phyloP scores from a whole-genome alignment of 2,329 filamentous ascomycete species.

The Exophiala lecanii-corni region DNA sequence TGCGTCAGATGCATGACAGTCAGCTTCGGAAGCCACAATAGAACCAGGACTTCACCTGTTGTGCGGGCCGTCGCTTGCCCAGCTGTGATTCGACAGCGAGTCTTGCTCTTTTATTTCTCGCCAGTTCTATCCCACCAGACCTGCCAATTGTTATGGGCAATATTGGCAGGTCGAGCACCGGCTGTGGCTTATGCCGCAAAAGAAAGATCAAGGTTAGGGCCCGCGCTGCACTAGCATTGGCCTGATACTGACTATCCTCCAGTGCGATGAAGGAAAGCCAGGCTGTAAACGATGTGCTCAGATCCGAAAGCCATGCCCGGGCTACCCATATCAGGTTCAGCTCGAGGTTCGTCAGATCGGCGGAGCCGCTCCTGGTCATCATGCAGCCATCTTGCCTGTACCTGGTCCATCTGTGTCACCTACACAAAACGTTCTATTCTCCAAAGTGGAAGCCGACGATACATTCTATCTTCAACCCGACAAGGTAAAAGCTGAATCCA shows the following conservation, averaged over 20 bases:
- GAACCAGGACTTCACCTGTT: too few relatives aligned
- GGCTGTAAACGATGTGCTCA: slow-evolving; percentile 23
- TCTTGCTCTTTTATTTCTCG: too few relatives aligned
- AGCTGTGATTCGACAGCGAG: too few relatives aligned
- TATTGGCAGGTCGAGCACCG: slow-evolving; percentile 25
- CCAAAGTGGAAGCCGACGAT: too few relatives aligned
- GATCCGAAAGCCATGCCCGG: slow-evolving; percentile 22
- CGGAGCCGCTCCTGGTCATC: too few relatives aligned
- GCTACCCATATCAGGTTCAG: slow-evolving; percentile 25
- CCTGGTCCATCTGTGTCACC: background rate
- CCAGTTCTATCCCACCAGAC: too few relatives aligned
- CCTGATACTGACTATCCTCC: background rate
- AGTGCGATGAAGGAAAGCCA: slow-evolving; percentile 25
- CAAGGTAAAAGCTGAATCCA: slow-evolving; percentile 12
- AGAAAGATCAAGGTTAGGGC: slow-evolving; percentile 19
- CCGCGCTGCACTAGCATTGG: too few relatives aligned
- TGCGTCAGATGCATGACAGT: too few relatives aligned
- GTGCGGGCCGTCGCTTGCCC: too few relatives aligned
- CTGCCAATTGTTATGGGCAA: slow-evolving; percentile 20
- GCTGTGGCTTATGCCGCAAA: slow-evolving; percentile 20
- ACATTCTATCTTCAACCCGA: too few relatives aligned
- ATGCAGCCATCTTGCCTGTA: slow-evolving; percentile 3
- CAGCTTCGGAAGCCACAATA: too few relatives aligned
- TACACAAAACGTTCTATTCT: background rate
- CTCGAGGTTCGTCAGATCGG: slow-evolving; percentile 21